Conservation (phyloP, 768 basidiomycete genomes). For the Leccinum ochraceum region DNA sequence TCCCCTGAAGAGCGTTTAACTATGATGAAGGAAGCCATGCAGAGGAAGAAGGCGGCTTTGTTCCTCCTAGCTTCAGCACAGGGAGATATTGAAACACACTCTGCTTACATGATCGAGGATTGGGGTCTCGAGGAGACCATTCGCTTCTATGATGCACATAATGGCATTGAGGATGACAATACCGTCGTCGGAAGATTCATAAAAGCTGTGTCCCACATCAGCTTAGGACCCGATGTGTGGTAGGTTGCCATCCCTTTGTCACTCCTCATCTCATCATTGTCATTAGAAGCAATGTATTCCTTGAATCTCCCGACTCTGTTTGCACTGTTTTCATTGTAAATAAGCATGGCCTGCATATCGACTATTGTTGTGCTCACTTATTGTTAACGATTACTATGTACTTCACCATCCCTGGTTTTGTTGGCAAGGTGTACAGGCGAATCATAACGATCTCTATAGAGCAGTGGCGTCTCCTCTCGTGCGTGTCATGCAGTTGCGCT, state of each 20-base stretch:
- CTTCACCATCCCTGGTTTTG: too few relatives aligned
- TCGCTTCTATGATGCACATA: not conserved
- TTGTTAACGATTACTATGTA: too few relatives aligned
- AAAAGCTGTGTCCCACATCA: not conserved
- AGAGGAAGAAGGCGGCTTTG: not conserved
- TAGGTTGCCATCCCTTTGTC: not conserved
- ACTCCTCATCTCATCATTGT: too few relatives aligned
- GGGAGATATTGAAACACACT: not conserved
- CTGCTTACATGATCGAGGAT: not conserved
- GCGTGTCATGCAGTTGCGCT: conserved; percentile 31
- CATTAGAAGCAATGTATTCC: too few relatives aligned
- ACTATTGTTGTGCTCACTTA: too few relatives aligned
- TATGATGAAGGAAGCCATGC: not conserved
- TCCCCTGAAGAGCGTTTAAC: not conserved
- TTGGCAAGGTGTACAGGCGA: too few relatives aligned
- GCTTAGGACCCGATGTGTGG: not conserved
- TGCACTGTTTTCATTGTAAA: too few relatives aligned
- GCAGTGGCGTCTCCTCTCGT: conserved; percentile 54
- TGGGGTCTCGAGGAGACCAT: not conserved
- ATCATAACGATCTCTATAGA: too few relatives aligned
- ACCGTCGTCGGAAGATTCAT: not conserved
- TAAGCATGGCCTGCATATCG: too few relatives aligned
- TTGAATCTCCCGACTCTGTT: too few relatives aligned
- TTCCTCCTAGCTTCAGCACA: not conserved
- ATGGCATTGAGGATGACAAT: not conserved